Base-by-base conservation (phyloP, 106 monocot species). In the Platanthera zijinensis region DNA sequence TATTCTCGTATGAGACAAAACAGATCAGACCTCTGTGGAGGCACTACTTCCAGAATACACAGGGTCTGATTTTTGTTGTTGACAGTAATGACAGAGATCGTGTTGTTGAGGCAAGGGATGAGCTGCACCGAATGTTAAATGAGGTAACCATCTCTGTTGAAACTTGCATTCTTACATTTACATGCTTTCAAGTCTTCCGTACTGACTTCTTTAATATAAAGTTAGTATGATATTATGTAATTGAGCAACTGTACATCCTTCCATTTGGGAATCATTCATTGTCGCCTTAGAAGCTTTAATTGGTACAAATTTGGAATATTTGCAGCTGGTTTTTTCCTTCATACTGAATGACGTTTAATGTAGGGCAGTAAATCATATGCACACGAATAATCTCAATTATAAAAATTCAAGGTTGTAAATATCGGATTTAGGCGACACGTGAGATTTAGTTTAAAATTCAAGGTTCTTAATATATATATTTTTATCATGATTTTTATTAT, bases 21-120 rank as follows among this genome's bases (percentile, higher is more conserved):
- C 79, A 79, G 79, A 79, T 79, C 51, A 57, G 79, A 79, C 79
- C 79, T 21, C 19, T 79, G 47, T 79, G 79, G 79, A 57, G 79
- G 73, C 79, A 79, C 61, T 79, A 79, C 50, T 79, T 79, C 79
- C 79, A 79, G 73, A 79, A 79, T 61, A 79, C 79, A 62, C 79
- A 79, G 32, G 79, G 79, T 39, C 79, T 79, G 14, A 79, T 79
- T 53, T 79, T 79, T 51, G 79, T 79, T 48, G 79, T 79, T 73
- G 79, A 79, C 61, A 79, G 79, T 22, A 79, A 79, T 57, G 79
- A 79, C 73, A 72, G 79, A 73, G 79, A 79, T 51, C 79, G 79
- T 63, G 73, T 73, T 62, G 61, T 79, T 61, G 79, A 79, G 73
- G 79, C 79, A 5, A 15, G 79, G n/a, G 79, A 79, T 62, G 79